Evolutionary conservation across 1,139 yeast species (phyloP).

Genomic region (Yamadazyma dushanensis): DNA sequence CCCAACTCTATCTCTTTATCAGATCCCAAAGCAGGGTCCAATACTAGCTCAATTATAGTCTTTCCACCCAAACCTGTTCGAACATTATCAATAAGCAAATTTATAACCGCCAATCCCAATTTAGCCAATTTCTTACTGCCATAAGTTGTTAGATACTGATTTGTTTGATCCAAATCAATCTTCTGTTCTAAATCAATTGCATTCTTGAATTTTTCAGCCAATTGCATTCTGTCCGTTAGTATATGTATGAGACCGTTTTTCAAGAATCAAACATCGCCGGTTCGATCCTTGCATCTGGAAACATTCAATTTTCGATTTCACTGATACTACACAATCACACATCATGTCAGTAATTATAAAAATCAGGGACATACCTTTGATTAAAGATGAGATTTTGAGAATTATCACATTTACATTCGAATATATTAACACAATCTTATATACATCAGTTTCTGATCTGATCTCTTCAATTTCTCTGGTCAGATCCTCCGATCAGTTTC

Average conservation of each 20-base stretch:
- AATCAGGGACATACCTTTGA: conserved; percentile 2
- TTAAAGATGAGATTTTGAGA: conserved; percentile 5
- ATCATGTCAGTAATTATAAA: conserved; percentile 7
- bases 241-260: conserved; percentile 32
- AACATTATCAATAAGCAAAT: conserved; percentile 58
- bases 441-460: no score
- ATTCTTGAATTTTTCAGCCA: conserved; percentile 47
- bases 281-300: conserved; percentile 17
- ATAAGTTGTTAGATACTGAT: conserved; percentile 46
- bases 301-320: conserved; percentile 13
- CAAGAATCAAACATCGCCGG: conserved; percentile 17
- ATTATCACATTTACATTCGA: no score
- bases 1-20: conserved; percentile 51
- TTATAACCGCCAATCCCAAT: conserved; percentile 73
- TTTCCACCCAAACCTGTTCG: conserved; percentile 84
- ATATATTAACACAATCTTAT: not conserved
- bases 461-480: no score
- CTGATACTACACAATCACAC: conserved; percentile 11
- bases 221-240: conserved; percentile 9
- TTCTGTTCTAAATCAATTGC: conserved; percentile 58
- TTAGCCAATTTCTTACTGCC: conserved; percentile 67
- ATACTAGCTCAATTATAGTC: conserved; percentile 60
- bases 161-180: conserved; percentile 59
- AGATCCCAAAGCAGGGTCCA: conserved; percentile 55
- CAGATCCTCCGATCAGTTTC: no score